Evolutionary conservation across 192 early-diverging fungal genomes (phyloP), one percentile per base, ranked within the genome.

Genomic region (Mortierella antarctica): DNA sequence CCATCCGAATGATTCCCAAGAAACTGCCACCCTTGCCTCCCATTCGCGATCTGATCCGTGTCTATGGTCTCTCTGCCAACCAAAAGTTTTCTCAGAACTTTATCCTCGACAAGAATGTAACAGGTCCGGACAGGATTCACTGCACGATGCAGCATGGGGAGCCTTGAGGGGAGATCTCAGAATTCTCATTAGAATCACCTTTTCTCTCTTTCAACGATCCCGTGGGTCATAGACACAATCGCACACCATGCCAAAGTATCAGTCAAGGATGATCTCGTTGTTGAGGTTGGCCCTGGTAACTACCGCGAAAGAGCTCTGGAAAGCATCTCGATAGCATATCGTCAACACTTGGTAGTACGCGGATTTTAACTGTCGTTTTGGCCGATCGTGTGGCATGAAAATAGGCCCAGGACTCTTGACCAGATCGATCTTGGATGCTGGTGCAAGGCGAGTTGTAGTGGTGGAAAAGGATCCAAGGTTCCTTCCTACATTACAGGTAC

Each of bases 71-170:
- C 71, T 86, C 85, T 39, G 92, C 93, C 15, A 87, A 89, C 56
- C 86, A 89, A 65, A 88, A 91, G 73, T 86, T 95, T n/a, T 90
- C 90, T 60, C 93, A 95, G 68, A 93, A 95, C 80, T 95, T 95
- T 80, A 90, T 95, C 46, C 86, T 95, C 60, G 91, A 95, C 83
- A 91, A 90, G 65, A 93, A 93, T 63, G 83, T 95, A n/a, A 95
- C 93, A 11, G 89, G 90, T 88, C 57, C 8, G 46, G n/a, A 4
- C 62, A 11, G 41, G 31, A 18, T 62, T n/a, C 21, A n/a, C n/a
- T n/a, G n/a, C n/a, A n/a, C n/a, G n/a, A n/a, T n/a, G n/a, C n/a
- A n/a, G n/a, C n/a, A 21, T 20, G 3, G 57, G 21, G 47, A 49
- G 55, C 17, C 6, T 15, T 2, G 9, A 56, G 20, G 13, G 9